These are phyloP conservation scores for Ambrosia artemisiifolia DNA, from an alignment of 129 eudicot genomes.

Conservation along the genomic window DNA sequence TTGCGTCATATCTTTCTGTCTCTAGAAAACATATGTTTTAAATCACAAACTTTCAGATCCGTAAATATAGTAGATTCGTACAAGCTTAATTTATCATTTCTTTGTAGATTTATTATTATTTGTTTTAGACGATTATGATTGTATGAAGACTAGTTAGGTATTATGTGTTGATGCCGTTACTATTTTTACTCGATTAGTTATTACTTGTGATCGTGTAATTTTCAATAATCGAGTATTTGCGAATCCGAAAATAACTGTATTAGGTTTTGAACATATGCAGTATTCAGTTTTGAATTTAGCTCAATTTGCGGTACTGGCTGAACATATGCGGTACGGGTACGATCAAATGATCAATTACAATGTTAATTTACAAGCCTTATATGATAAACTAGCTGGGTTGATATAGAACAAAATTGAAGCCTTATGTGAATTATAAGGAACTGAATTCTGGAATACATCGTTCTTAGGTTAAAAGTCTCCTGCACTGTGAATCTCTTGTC, in stretches of 20 bases:
- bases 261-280: no score
- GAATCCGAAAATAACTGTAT: background rate
- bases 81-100: background rate
- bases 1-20: constrained; percentile 11
- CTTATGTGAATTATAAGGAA: background rate
- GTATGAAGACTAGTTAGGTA: background rate
- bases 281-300: no score
- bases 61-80: constrained; percentile 9
- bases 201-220: background rate
- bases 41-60: background rate
- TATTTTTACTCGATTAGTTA: background rate
- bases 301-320: no score
- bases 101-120: background rate
- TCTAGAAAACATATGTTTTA: background rate
- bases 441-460: background rate
- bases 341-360: background rate
- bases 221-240: background rate
- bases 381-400: background rate
- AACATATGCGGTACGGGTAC: no score
- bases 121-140: background rate
- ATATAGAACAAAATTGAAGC: background rate
- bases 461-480: background rate
- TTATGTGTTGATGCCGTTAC: background rate
- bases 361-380: background rate
- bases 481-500: background rate